Evolutionary conservation across 805 yeast species (phyloP).

Genomic region (Ogataea corticis): DNA sequence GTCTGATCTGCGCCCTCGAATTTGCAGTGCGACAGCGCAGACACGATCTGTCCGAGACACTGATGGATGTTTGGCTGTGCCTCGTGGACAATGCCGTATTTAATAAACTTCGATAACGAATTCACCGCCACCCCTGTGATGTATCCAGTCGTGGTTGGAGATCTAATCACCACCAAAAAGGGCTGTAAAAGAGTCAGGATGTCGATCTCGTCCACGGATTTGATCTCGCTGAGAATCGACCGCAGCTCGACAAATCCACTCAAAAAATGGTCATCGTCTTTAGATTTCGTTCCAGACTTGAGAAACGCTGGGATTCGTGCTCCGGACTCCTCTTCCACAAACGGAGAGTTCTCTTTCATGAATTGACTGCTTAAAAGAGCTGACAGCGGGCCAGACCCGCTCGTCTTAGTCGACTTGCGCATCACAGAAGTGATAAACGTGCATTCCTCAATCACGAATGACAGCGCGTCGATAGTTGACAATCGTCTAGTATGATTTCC

Average conservation of each 20-base stretch:
- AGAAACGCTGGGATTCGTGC: conserved; percentile 29
- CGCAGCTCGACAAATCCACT: conserved; percentile 80
- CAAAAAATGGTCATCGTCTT: conserved; percentile 56
- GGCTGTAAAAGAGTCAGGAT: conserved; percentile 80
- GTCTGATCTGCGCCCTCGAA: conserved; percentile 94
- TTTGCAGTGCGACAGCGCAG: conserved; percentile 86
- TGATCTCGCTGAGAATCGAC: conserved; percentile 60
- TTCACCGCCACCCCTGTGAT: conserved; percentile 81
- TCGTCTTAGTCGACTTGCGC: conserved; percentile 80
- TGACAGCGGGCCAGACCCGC: conserved; percentile 68
- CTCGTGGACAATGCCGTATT: conserved; percentile 62
- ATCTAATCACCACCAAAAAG: conserved; percentile 76
- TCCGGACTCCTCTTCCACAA: conserved; percentile 30
- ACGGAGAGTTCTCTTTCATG: conserved; percentile 30
- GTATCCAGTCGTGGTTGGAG: conserved; percentile 81
- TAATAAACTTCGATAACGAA: conserved; percentile 71
- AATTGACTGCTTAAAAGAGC: conserved; percentile 70
- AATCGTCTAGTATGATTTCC: conserved; percentile 2
- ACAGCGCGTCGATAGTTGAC: conserved; percentile 67
- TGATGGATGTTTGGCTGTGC: conserved; percentile 55
- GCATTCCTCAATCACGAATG: conserved; percentile 86
- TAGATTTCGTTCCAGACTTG: conserved; percentile 30
- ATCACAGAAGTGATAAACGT: conserved; percentile 82
- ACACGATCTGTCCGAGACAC: conserved; percentile 64
- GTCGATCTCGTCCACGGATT: conserved; percentile 57